Evolutionary conservation across 2,329 filamentous ascomycete species (phyloP), one percentile per base, ranked within the genome.

Genomic region (Polytolypa hystricis): DNA sequence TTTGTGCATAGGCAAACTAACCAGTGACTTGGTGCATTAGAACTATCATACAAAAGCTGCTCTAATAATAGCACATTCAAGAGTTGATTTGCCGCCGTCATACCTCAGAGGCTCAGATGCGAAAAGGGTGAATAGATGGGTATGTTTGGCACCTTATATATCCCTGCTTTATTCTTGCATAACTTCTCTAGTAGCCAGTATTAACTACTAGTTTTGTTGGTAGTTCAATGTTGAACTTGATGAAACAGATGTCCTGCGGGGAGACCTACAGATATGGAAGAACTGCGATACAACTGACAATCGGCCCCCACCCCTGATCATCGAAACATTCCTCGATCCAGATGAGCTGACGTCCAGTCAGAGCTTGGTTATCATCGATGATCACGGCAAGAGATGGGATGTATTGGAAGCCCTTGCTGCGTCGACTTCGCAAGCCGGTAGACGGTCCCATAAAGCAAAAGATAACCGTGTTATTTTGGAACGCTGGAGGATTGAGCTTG

Each of bases 151-250:
- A 7, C 21, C n/a, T n/a, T 25, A n/a, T n/a, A n/a, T n/a, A 6
- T 25, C 3, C 17, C 9, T 34, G 14, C 4, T 5, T 30, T 23
- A 20, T 26, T 27, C 18, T n/a, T n/a, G n/a, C n/a, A n/a, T n/a
- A n/a, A n/a, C n/a, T n/a, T n/a, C n/a, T n/a, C n/a, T n/a, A n/a
- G n/a, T n/a, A n/a, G n/a, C n/a, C n/a, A n/a, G n/a, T n/a, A n/a
- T n/a, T n/a, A n/a, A n/a, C n/a, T n/a, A n/a, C n/a, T n/a, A n/a
- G n/a, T n/a, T 33, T 11, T 19, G n/a, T 18, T 41, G 19, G 21
- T 32, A 96, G 91, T 98, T 95, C 63, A 93, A 94, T 66, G 78
- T 95, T 48, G 82, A 94, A 47, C 80, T 94, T 30, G 83, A 93
- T 50, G 91, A 98, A 50, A 89, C 89, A 44, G 84, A 94, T 53